These are phyloP conservation scores for Copromyces sp. DNA, from an alignment of 495 filamentous ascomycete genomes.

Conservation along the genomic window DNA sequence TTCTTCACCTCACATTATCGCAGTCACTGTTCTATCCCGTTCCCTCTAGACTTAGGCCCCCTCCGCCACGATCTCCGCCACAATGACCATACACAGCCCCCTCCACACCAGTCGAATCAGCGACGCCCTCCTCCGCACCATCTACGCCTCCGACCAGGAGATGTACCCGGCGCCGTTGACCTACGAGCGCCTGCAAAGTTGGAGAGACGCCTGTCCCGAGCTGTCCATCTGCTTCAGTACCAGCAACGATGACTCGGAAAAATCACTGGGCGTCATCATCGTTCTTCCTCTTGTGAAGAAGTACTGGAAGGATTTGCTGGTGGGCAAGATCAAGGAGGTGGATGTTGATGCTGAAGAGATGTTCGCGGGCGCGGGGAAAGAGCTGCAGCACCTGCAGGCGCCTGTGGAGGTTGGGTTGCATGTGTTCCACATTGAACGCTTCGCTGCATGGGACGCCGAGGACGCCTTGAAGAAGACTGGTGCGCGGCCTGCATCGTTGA, in stretches of 20 bases:
- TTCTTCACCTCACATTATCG: background rate
- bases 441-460: conserved; percentile 1
- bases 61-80: background rate
- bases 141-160: conserved; percentile 25
- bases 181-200: conserved; percentile 15
- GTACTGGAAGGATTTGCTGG: conserved; percentile 44
- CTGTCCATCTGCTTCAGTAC: conserved; percentile 14
- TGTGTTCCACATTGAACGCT: conserved; percentile 27
- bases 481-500: background rate
- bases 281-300: conserved; percentile 12
- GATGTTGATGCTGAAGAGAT: conserved; percentile 50
- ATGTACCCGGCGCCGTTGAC: conserved; percentile 25
- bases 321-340: conserved; percentile 59
- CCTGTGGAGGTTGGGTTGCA: conserved; percentile 24
- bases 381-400: background rate
- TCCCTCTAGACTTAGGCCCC: no score
- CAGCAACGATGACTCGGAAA: background rate
- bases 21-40: background rate
- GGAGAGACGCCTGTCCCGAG: conserved; percentile 16
- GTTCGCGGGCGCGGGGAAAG: conserved; percentile 33
- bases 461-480: background rate
- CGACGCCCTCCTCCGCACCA: conserved; percentile 6
- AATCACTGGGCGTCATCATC: conserved; percentile 16
- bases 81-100: background rate
- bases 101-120: background rate